Percentiles rank a stretch among this genome's conserved stretches.
phyloP scores from a whole-genome alignment of 1,139 yeast genomes.

The Hansenula lynferdii region DNA sequence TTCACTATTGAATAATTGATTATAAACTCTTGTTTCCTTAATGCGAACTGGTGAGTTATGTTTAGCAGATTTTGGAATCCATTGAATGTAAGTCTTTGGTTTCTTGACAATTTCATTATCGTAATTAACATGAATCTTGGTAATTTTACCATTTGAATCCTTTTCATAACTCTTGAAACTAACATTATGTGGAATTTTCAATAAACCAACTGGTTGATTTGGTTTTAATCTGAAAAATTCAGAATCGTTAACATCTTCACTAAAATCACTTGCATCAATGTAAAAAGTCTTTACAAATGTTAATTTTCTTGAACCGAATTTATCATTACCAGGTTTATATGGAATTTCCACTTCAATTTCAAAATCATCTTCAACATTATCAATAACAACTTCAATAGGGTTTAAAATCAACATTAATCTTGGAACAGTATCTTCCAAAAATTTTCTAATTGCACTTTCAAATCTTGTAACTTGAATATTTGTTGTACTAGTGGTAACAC shows the following conservation, averaged over 20 bases:
- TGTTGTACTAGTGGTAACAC: conserved; percentile 91
- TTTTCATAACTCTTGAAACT: conserved; percentile 66
- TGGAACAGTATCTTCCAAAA: conserved; percentile 88
- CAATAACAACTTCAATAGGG: conserved; percentile 80
- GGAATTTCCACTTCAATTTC: conserved; percentile 74
- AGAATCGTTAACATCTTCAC: conserved; percentile 55
- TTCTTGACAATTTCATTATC: conserved; percentile 55
- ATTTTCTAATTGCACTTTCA: conserved; percentile 84
- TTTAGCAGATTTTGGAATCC: conserved; percentile 76
- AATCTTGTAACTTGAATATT: conserved; percentile 88
- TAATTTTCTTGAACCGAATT: conserved; percentile 68
- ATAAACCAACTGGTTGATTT: conserved; percentile 86
- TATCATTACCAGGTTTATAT: conserved; percentile 78
- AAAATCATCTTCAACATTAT: conserved; percentile 73
- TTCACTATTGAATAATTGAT: conserved; percentile 84
- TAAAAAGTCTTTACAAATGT: conserved; percentile 74
- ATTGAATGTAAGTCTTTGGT: conserved; percentile 88
- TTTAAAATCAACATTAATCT: conserved; percentile 90
- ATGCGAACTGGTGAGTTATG: conserved; percentile 58
- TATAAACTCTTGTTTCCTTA: conserved; percentile 79
- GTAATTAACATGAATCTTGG: conserved; percentile 74
- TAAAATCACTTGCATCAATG: conserved; percentile 84
- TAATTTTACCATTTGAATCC: conserved; percentile 57
- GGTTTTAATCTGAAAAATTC: conserved; percentile 89
- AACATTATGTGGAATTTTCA: conserved; percentile 84